Base-by-base conservation (phyloP, 2,329 filamentous ascomycete genomes). In the Botrytis galanthina region DNA sequence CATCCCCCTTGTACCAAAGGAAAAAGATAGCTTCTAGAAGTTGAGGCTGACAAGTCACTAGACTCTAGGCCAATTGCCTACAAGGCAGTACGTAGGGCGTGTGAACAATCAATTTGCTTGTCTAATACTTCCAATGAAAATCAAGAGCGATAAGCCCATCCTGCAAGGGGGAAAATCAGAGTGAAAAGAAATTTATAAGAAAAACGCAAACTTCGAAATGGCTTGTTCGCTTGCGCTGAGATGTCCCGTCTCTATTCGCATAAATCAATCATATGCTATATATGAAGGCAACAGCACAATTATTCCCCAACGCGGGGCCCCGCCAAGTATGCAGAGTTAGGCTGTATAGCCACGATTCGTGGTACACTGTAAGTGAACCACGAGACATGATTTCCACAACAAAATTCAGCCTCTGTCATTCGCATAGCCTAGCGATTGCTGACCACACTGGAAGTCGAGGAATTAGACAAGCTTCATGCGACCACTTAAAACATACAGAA, bases 31-130 rank as follows among this genome's bases (percentile, higher is more conserved):
- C 12, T 57, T 69, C 18, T 18, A 29, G 20, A 69, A 44, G 18
- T 44, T 69, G 66, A 69, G 66, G 48, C 66, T 44, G 48, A 22
- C 51, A 16, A 37, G 66, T 68, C 48, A 57, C 66, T 44, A 69
- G 66, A 69, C 37, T 68, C 35, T 29, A 57, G 10, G 2, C 26
- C 66, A 69, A 59, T 44, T 16, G 39, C 22, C 66, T 57, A 3
- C 29, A 44, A 69, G 48, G n/a, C 66, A 57, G 16, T 26, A 67
- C 32, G 32, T 37, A 68, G 35, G 10, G 35, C 48, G 48, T 26
- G 35, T 37, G 63, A 18, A 51, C 3, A 51, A 66, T 48, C 4
- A 5, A n/a, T 18, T 64, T 46, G 62, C 29, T 32, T 46, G 20
- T 51, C 18, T 51, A 67, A n/a, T 35, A 39, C 46, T 54, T 29